Base-by-base conservation (phyloP, 73 alveolate species). In the Blepharisma stoltei region DNA sequence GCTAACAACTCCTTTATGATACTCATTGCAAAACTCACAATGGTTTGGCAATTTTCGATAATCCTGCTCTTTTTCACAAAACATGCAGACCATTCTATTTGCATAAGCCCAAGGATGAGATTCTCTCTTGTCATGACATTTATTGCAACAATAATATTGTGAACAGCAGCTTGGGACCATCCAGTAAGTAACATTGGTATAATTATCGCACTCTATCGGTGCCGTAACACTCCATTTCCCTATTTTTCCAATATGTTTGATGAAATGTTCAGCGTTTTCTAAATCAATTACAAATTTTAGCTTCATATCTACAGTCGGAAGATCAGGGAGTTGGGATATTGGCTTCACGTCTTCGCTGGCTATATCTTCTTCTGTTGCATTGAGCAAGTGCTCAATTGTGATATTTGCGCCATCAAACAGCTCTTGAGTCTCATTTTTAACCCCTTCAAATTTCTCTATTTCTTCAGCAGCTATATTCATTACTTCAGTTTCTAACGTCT, bases 71-170 rank as follows among this genome's bases (percentile, higher is more conserved):
- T 20, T 38, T 25, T 60, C 73, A 25, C 73, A 60, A 11, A 14
- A 18, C 38, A 25, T 25, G 5, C 73, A 60, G 14, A 60, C 73
- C 73, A 60, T 60, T 2, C 18, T 60, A 18, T 60, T 25, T 9
- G 73, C 73, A 60, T 60, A 60, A 5, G 23, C 46, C 73, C 73
- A 60, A 14, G 37, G 14, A 60, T 60, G 73, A 2, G 37, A 18
- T 60, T 60, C 73, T 25, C 23, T 60, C 23, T 18, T 18, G 45
- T 60, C 73, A 60, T 60, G 73, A 5, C 73, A 60, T 18, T 18
- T 60, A 60, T 60, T 60, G 46, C 73, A 60, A 5, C 73, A 60
- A 60, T 60, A 60, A 25, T 60, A 60, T 60, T 60, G 48, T 9
- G 14, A 14, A 4, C 73, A 60, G 73, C 73, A 60, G 2, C 18